Percentiles rank a stretch among this genome's conserved stretches.
Conservation (phyloP, 2,329 filamentous ascomycete genomes). For the Stemphylium vesicarium region DNA sequence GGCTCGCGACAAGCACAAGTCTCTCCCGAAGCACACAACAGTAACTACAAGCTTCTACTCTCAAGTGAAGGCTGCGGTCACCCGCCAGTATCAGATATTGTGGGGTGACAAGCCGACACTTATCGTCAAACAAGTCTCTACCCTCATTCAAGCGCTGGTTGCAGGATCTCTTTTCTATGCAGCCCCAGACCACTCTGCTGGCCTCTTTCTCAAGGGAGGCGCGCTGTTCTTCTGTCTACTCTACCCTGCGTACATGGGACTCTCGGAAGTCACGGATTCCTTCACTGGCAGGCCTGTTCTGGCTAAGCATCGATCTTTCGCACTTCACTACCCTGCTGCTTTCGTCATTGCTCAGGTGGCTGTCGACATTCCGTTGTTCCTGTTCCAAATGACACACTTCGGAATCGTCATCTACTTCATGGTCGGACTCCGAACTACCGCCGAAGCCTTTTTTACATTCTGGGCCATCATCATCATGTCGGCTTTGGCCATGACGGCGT, state of each 20-base stretch:
- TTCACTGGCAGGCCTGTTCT: conserved; percentile 75
- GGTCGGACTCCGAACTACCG: conserved; percentile 72
- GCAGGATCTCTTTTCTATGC: conserved; percentile 72
- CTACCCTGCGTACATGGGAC: conserved; percentile 65
- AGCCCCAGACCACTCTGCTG: conserved; percentile 62
- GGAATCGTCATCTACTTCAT: conserved; percentile 78
- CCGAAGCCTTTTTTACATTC: conserved; percentile 82
- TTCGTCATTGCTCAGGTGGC: conserved; percentile 71
- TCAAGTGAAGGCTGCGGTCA: conserved; percentile 62
- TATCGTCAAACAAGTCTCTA: conserved; percentile 65
- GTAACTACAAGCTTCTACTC: conserved; percentile 48
- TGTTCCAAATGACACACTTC: conserved; percentile 66
- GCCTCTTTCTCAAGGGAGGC: conserved; percentile 68
- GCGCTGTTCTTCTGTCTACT: conserved; percentile 69
- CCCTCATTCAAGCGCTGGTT: conserved; percentile 65
- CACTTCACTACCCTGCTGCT: conserved; percentile 85
- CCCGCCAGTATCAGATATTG: conserved; percentile 68
- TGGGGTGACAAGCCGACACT: conserved; percentile 69
- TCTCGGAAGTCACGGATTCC: conserved; percentile 66
- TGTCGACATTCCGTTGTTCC: conserved; percentile 59
- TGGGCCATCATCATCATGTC: conserved; percentile 66
- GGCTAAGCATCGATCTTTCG: conserved; percentile 83
- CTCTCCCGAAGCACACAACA: conserved; percentile 59
- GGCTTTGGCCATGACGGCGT: conserved; percentile 69
- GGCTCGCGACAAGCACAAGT: conserved; percentile 59